Evolutionary conservation across 148 eudicot genomes (phyloP).

Genomic region (Cornus controversa): DNA sequence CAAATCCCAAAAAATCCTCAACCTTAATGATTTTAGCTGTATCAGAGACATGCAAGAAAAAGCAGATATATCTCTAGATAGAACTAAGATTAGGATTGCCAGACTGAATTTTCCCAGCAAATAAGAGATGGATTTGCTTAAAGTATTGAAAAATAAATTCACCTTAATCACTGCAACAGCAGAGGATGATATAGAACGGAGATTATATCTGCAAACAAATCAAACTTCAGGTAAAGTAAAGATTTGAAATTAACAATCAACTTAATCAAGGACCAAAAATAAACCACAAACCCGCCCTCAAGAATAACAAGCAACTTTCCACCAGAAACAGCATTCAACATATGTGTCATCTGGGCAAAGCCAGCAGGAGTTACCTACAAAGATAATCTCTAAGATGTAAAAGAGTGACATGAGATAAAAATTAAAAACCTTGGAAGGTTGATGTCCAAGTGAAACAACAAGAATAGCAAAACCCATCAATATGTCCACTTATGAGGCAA

Average conservation of each 20-base stretch:
- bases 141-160: not conserved
- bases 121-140: not conserved
- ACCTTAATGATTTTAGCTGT: no score
- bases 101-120: no score
- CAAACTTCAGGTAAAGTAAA: slow-evolving; percentile 8
- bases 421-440: not conserved
- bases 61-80: no score
- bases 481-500: not conserved
- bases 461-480: not conserved
- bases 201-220: slow-evolving; percentile 71
- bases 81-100: no score
- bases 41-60: no score
- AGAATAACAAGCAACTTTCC: slow-evolving; percentile 94
- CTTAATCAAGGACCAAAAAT: slow-evolving; percentile 11
- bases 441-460: not conserved
- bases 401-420: not conserved
- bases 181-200: slow-evolving; percentile 97
- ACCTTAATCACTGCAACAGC: slow-evolving; percentile 94
- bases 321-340: slow-evolving; percentile 59
- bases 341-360: slow-evolving; percentile 88
- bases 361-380: slow-evolving; percentile 89
- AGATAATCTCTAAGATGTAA: not conserved
- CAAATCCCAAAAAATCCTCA: no score
- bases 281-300: slow-evolving; percentile 89
- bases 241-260: not conserved